Conservation (phyloP, 106 monocot genomes). For the Triglochin maritima region DNA sequence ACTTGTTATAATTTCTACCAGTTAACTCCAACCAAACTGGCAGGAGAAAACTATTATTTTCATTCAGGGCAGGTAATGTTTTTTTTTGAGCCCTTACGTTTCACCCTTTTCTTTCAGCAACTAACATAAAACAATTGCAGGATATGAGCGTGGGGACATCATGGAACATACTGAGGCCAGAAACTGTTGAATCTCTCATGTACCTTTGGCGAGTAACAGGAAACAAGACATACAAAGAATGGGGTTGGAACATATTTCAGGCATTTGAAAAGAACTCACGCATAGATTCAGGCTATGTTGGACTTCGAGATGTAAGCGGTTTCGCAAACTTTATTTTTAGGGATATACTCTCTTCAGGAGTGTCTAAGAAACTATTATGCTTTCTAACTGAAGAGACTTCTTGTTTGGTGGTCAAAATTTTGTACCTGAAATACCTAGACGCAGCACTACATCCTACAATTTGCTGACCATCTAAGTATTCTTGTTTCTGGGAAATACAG, state of each 20-base stretch:
- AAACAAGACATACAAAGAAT: constrained; percentile 92
- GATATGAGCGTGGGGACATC: constrained; percentile 94
- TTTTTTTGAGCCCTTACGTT: background rate
- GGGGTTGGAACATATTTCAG: constrained; percentile 99
- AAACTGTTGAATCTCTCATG: constrained; percentile 86
- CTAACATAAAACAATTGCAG: constrained; percentile 23
- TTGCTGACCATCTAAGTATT: no score
- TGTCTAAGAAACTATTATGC: no score
- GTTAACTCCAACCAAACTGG: constrained; percentile 87
- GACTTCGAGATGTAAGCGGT: constrained; percentile 77
- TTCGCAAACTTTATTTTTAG: background rate
- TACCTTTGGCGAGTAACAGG: constrained; percentile 87
- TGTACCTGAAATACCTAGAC: no score
- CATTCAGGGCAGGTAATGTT: constrained; percentile 34
- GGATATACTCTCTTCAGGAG: background rate
- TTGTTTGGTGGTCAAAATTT: no score
- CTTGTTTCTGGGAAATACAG: constrained; percentile 13
- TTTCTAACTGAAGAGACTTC: no score
- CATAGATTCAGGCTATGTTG: constrained; percentile 84
- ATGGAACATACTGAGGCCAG: constrained; percentile 97
- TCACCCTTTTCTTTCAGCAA: background rate
- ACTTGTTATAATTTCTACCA: constrained; percentile 98
- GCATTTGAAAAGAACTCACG: constrained; percentile 98
- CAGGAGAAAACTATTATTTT: constrained; percentile 89
- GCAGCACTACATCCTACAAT: no score